A percentile compares a stretch with the other conserved stretches of the same genome.
phyloP scores from a whole-genome alignment of 768 basidiomycete species.

The Hemileccinum rubropunctum region DNA sequence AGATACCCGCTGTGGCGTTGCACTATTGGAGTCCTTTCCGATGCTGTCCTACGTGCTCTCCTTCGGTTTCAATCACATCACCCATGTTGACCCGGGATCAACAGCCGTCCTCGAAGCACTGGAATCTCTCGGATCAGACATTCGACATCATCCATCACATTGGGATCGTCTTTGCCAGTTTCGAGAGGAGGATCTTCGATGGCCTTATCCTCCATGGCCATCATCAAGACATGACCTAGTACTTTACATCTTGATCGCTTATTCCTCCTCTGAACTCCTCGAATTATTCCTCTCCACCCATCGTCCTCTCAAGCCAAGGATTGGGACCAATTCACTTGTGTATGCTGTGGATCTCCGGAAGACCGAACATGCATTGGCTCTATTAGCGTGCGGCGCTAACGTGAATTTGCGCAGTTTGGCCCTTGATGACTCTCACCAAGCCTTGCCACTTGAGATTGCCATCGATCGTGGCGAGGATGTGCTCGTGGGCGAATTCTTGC shows the following conservation, averaged over 20 bases:
- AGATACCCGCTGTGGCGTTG: no score
- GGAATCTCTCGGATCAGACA: neutral
- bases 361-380: neutral
- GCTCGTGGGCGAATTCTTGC: neutral
- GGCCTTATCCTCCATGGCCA: neutral
- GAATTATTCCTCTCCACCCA: neutral
- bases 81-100: neutral
- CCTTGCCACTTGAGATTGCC: neutral
- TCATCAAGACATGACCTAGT: neutral
- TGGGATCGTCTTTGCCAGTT: no score
- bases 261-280: neutral
- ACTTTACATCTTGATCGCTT: conserved; percentile 1
- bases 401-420: neutral
- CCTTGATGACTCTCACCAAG: neutral
- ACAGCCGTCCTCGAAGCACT: neutral
- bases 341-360: conserved; percentile 3
- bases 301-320: neutral
- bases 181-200: no score
- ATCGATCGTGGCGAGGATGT: neutral
- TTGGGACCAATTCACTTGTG: conserved; percentile 6
- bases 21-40: neutral
- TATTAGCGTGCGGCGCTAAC: neutral
- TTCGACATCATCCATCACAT: neutral
- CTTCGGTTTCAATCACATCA: neutral
- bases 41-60: neutral